Evolutionary conservation across 2,329 filamentous ascomycete species (phyloP), one percentile per base, ranked within the genome.

Genomic region (Stagonosporopsis cucurbitacearum): DNA sequence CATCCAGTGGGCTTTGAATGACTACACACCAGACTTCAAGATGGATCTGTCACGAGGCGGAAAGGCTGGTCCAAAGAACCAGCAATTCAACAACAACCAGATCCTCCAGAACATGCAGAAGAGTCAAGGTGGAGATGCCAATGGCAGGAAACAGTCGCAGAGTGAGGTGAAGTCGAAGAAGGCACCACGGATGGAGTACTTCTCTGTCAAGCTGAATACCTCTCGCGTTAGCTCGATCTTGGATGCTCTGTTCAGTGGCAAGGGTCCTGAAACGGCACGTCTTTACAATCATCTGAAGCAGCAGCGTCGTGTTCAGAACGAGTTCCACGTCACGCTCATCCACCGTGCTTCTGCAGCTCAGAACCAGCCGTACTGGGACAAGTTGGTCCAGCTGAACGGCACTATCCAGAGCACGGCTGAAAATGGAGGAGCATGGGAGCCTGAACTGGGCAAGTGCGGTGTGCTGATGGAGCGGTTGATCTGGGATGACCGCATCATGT

Each of bases 271-370:
- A 15, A 80, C 79, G 28, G 79, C 85, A n/a, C 81, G 79, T 20
- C 88, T 96, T 69, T 99, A 90, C 79, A 85, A 84, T 66, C 85
- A 91, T 54, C 83, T 99, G 30, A 85, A 89, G 73, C 83, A 89
- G 64, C 84, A 82, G 2, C 84, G 88, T 19, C 90, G 95, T 50
- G 78, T 98, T 6, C 94, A 98, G 75, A 72, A 83, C n/a, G 83
- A 87, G 36, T 99, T 98, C 74, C 95, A 99, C 73, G 91, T 99
- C 54, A 99, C 95, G 0, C 84, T 99, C 35, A 92, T 97, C 74
- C 95, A 99, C 75, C 88, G 88, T 42, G 86, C 88, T 11, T 80
- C 79, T 2, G 79, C 85, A 9, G 80, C 81, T 36, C 77, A 88
- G 26, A 76, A 88, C 60, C 83, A 87, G 0, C 84, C 88, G 8